These are phyloP conservation scores for Tanacetum coccineum DNA, from an alignment of 129 eudicot genomes.

Conservation along the genomic window DNA sequence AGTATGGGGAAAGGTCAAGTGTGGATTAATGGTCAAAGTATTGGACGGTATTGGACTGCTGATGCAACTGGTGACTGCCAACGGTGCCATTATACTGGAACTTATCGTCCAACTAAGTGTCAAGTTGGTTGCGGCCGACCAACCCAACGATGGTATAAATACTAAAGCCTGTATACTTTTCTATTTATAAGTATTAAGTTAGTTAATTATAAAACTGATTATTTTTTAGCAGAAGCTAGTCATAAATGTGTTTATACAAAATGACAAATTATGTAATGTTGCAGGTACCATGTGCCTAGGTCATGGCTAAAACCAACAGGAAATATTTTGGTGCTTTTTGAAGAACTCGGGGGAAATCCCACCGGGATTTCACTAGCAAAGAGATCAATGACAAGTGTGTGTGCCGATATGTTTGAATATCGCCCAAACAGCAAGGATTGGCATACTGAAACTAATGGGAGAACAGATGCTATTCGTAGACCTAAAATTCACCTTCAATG, in stretches of 20 bases:
- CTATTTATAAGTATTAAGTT: no score
- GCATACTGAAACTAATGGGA: constrained; percentile 62
- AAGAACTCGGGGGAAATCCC: constrained; percentile 90
- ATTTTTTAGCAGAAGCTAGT: background rate
- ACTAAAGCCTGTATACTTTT: no score
- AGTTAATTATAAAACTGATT: no score
- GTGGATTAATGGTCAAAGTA: constrained; percentile 92
- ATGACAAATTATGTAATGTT: constrained; percentile 13
- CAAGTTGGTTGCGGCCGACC: constrained; percentile 91
- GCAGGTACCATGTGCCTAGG: constrained; percentile 96
- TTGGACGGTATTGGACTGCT: constrained; percentile 92
- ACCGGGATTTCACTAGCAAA: constrained; percentile 62
- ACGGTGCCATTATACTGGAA: constrained; percentile 62
- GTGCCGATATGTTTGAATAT: constrained; percentile 73
- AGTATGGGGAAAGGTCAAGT: constrained; percentile 98
- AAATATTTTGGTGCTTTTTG: constrained; percentile 75
- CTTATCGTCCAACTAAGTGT: constrained; percentile 71
- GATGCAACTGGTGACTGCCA: constrained; percentile 64
- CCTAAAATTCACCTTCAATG: constrained; percentile 79
- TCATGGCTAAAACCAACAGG: constrained; percentile 91
- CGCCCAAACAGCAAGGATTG: constrained; percentile 59
- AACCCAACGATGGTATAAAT: constrained; percentile 82
- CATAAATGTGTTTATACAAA: background rate
- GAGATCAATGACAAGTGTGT: constrained; percentile 72
- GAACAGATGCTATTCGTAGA: constrained; percentile 43